Percentiles rank a stretch among this genome's conserved stretches.
These are phyloP conservation scores for Pyricularia pennisetigena DNA, from an alignment of 2,329 filamentous ascomycete species.

Conservation along the genomic window DNA sequence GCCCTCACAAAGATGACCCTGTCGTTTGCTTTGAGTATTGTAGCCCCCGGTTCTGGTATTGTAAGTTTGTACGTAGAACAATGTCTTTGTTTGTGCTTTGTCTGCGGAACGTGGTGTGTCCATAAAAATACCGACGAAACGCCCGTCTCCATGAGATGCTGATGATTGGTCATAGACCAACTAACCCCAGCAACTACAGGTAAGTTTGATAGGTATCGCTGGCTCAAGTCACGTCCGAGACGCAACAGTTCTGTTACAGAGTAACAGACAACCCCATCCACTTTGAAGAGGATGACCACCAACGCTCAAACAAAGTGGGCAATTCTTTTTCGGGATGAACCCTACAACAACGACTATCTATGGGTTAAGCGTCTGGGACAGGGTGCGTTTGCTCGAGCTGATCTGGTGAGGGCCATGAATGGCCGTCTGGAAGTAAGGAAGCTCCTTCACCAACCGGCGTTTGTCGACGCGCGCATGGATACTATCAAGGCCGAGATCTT, in stretches of 20 bases:
- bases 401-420: not conserved
- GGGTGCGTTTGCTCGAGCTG: not conserved
- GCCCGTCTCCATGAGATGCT: not conserved
- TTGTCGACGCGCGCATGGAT: not conserved
- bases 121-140: not conserved
- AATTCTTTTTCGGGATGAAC: not conserved
- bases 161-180: not conserved
- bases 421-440: not conserved
- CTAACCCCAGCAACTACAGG: not conserved
- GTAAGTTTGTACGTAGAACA: not conserved
- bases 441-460: not conserved
- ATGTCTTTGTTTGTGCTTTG: not conserved
- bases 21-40: not conserved
- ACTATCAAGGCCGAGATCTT: not conserved
- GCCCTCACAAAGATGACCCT: not conserved
- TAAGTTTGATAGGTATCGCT: not conserved
- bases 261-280: not conserved
- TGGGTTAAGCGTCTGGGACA: not conserved
- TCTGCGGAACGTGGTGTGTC: not conserved
- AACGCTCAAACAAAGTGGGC: not conserved
- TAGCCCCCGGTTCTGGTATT: not conserved
- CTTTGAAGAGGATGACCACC: not conserved
- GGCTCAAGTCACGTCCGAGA: not conserved
- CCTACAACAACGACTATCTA: not conserved
- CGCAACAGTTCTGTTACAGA: not conserved